A percentile compares a stretch with the other conserved stretches of the same genome.
phyloP scores from a whole-genome alignment of 192 early-diverging fungal genomes.

The Geranomyces variabilis region DNA sequence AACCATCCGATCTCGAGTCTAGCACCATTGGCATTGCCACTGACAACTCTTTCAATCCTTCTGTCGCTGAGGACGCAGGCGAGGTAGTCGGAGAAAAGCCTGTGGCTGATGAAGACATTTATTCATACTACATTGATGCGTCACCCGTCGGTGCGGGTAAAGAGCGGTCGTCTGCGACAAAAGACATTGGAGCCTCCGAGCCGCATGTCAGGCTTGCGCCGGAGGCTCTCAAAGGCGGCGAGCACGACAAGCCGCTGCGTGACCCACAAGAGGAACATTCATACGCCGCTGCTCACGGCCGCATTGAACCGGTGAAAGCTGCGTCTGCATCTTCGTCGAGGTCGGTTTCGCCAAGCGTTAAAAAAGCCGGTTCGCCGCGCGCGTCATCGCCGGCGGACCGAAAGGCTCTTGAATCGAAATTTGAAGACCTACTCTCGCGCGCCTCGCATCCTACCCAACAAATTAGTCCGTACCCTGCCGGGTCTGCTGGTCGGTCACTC shows the following conservation, averaged over 20 bases:
- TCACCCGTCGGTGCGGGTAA: no score
- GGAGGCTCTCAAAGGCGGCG: not conserved
- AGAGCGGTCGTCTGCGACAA: no score
- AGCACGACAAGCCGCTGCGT: not conserved
- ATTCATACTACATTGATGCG: not conserved
- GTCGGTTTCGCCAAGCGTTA: not conserved
- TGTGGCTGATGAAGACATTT: not conserved
- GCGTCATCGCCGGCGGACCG: not conserved
- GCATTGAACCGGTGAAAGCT: not conserved
- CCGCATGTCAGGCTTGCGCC: no score
- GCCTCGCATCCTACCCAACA: constrained; percentile 1
- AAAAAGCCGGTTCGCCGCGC: not conserved
- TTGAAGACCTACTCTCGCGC: constrained; percentile 8
- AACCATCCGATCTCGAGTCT: no score
- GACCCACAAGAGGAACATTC: constrained; percentile 3
- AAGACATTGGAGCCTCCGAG: no score
- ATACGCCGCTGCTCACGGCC: not conserved
- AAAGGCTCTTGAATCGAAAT: constrained; percentile 2
- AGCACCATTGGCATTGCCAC: no score
- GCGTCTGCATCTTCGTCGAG: not conserved
- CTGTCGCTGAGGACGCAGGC: no score
- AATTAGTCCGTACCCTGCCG: constrained; percentile 14
- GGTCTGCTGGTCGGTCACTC: not conserved
- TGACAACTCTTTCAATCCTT: no score
- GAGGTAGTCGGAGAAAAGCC: not conserved